Evolutionary conservation across 345 rosid species (phyloP).

Genomic region (Eucalyptus curtisii): DNA sequence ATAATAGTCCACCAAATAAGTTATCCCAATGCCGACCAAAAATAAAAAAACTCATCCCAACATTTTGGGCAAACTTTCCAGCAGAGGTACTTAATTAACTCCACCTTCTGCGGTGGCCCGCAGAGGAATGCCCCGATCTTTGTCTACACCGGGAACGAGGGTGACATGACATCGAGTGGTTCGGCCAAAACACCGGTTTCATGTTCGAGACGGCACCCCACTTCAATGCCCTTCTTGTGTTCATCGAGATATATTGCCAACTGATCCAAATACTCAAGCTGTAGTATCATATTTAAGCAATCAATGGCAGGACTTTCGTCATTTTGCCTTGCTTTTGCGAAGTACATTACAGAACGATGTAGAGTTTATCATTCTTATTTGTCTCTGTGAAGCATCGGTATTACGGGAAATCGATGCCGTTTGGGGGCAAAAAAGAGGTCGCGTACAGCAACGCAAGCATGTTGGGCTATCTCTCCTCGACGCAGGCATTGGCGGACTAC

Average conservation of each 20-base stretch:
- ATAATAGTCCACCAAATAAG: neutral
- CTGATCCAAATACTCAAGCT: neutral
- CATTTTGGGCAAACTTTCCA: conserved; percentile 10
- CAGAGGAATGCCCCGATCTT: conserved; percentile 35
- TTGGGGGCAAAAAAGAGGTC: conserved; percentile 24
- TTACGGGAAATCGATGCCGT: conserved; percentile 61
- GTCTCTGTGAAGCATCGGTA: conserved; percentile 44
- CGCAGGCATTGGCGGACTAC: conserved; percentile 71
- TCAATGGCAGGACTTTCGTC: neutral
- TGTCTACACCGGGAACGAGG: conserved; percentile 76
- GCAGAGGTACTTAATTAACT: conserved; percentile 61
- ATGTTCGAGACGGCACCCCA: conserved; percentile 68
- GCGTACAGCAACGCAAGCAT: conserved; percentile 37
- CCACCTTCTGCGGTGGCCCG: conserved; percentile 23
- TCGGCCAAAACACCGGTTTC: conserved; percentile 63
- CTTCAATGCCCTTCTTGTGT: conserved; percentile 63
- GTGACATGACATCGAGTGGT: conserved; percentile 67
- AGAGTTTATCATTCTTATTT: neutral
- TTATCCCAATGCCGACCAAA: neutral
- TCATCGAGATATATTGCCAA: conserved; percentile 43
- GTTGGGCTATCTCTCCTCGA: conserved; percentile 63
- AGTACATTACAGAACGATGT: neutral
- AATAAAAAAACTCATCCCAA: neutral
- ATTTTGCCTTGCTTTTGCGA: neutral
- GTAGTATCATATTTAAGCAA: neutral